Evolutionary conservation across 176 grass and related monocot genomes (phyloP), one percentile per base, ranked within the genome.

Genomic region (Cocos nucifera): DNA sequence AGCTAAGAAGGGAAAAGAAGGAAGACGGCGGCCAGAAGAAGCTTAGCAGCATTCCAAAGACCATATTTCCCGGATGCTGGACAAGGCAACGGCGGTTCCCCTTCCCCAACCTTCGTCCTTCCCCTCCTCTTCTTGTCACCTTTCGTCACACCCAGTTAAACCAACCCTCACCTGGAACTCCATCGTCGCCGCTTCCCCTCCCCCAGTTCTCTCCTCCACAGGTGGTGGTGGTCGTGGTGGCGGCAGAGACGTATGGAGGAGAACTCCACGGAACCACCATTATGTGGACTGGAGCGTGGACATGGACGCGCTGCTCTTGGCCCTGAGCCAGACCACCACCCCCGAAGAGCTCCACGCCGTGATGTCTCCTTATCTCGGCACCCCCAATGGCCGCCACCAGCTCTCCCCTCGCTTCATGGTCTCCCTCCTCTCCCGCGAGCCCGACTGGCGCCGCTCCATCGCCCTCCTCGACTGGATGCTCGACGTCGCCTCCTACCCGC

Each of bases 401-500:
- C 73, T 91, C 59, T 97, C 92, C 4, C 66, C 68, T 12, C 92
- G 87, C 51, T 86, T 97, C 81, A 86, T 97, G 81, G 80, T 84
- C 70, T 82, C 92, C 49, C 78, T 97, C 71, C 87, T 97, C 63
- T 97, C 84, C 48, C 86, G 84, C 81, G 61, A 84, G 10, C 54
- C 72, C 20, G 71, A 84, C 58, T 74, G 69, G 15, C 86, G 82
- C 20, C 92, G 84, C n/a, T 85, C 86, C 62, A 73, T 97, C 56
- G 84, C 84, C 19, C 78, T 97, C 23, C 92, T 97, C 10, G 92
- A 97, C 69, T 83, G 78, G 59, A 69, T 87, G 24, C 51, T 78
- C 10, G 69, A 76, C 1, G 65, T 63, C 67, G 54, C 87, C 30
- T 64, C 70, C 4, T 26, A 78, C 14, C 73, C 73, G 12, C 48